A percentile compares a stretch with the other conserved stretches of the same genome.
These are phyloP conservation scores for Sarcocystis neurona DNA, from an alignment of 169 alveolate species.

Conservation along the genomic window DNA sequence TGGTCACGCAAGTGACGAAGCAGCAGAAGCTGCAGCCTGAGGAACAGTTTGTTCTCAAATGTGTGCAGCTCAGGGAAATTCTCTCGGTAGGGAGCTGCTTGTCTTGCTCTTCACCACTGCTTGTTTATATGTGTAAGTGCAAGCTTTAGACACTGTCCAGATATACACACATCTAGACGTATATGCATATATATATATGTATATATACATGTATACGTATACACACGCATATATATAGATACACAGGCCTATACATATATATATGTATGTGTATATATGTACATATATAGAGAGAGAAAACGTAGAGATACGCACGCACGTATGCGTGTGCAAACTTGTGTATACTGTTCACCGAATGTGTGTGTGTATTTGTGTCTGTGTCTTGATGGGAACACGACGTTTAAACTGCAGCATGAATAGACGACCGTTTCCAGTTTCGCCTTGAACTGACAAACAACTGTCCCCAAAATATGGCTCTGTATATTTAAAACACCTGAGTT, in stretches of 20 bases:
- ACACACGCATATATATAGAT: not conserved
- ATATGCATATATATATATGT: not conserved
- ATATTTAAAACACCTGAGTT: too few species aligned
- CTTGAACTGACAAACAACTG: too few species aligned
- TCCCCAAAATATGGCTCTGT: too few species aligned
- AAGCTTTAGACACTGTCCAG: too few species aligned
- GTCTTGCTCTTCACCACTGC: not conserved
- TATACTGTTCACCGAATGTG: not conserved
- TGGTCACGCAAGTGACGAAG: constrained; percentile 77
- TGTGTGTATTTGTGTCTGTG: too few species aligned
- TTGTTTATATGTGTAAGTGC: not conserved
- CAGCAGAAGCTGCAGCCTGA: constrained; percentile 83
- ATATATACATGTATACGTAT: not conserved
- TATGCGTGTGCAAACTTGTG: not conserved
- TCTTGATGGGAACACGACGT: too few species aligned
- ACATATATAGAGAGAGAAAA: too few species aligned
- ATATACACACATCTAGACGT: not conserved
- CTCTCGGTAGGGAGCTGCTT: constrained; percentile 30
- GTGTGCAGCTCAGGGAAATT: constrained; percentile 69
- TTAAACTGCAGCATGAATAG: too few species aligned
- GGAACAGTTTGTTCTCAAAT: constrained; percentile 80
- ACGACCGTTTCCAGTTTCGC: too few species aligned
- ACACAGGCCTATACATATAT: not conserved
- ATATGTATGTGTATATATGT: not conserved
- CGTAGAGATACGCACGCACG: not conserved